phyloP scores from a whole-genome alignment of 805 yeast genomes.

The Zygosaccharomyces bisporus region DNA sequence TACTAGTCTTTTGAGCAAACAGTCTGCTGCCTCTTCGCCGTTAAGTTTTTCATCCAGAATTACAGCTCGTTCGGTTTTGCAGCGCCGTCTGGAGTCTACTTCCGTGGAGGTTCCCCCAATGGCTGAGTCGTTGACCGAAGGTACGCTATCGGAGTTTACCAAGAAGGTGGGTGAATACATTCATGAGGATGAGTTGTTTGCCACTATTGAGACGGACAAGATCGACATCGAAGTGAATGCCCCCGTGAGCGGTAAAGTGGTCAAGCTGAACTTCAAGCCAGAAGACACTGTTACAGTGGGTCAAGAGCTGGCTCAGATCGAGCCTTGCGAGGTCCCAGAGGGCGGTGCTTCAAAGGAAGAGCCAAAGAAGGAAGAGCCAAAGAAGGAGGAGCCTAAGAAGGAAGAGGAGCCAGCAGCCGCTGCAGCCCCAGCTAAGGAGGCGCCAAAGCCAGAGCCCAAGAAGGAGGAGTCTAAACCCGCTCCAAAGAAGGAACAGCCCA shows the following conservation, averaged over 20 bases:
- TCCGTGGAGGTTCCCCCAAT: constrained; percentile 90
- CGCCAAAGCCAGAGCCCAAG: constrained; percentile 19
- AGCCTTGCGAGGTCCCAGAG: constrained; percentile 69
- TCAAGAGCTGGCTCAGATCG: constrained; percentile 83
- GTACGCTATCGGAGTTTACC: constrained; percentile 70
- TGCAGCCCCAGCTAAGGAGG: constrained; percentile 34
- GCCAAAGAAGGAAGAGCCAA: constrained; percentile 32
- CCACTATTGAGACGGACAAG: constrained; percentile 97
- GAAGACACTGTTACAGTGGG: constrained; percentile 97
- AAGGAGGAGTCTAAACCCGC: constrained; percentile 24
- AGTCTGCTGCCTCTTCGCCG: background rate
- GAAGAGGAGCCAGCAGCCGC: constrained; percentile 58
- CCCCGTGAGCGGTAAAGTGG: constrained; percentile 85
- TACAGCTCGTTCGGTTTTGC: constrained; percentile 1
- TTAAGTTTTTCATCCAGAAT: background rate
- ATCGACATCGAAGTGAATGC: constrained; percentile 96
- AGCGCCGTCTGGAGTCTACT: constrained; percentile 38
- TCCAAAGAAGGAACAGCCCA: constrained; percentile 19
- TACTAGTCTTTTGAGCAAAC: constrained; percentile 9
- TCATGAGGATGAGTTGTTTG: constrained; percentile 80
- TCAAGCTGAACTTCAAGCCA: constrained; percentile 73
- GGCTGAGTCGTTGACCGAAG: constrained; percentile 98
- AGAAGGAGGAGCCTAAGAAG: constrained; percentile 25
- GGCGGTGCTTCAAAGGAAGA: constrained; percentile 38
- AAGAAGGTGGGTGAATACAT: constrained; percentile 87